These are phyloP conservation scores for Aspergillus sp. DNA, from an alignment of 2,329 filamentous ascomycete species.

Conservation along the genomic window DNA sequence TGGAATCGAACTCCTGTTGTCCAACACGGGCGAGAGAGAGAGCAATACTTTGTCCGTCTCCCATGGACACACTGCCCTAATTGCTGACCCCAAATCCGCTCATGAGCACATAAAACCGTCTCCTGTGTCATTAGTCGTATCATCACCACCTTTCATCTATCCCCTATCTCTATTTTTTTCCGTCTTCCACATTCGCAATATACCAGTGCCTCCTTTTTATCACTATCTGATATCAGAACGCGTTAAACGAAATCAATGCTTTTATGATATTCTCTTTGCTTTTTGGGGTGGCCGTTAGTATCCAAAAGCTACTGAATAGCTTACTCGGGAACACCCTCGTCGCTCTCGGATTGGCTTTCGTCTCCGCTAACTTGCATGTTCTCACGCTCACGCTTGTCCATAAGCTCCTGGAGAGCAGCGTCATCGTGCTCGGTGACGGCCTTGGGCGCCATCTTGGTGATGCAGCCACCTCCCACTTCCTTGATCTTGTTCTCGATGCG, in stretches of 20 bases:
- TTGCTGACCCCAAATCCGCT: conserved; percentile 10
- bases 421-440: conserved; percentile 98
- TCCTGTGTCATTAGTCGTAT: conserved; percentile 21
- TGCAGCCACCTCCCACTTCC: conserved; percentile 67
- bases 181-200: background rate
- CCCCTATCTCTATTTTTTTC: conserved; percentile 15
- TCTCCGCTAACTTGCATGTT: conserved; percentile 97
- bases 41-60: conserved; percentile 1
- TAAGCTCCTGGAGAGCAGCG: conserved; percentile 89
- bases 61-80: conserved; percentile 6
- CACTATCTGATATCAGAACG: background rate
- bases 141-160: conserved; percentile 11
- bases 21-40: conserved; percentile 7
- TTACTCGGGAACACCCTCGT: conserved; percentile 66
- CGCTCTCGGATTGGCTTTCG: conserved; percentile 91
- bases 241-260: background rate
- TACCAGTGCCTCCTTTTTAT: background rate
- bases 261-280: background rate
- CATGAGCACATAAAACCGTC: conserved; percentile 18
- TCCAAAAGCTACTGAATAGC: background rate
- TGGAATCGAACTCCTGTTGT: conserved; percentile 16
- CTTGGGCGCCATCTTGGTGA: conserved; percentile 98
- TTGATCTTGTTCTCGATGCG: conserved; percentile 79
- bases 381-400: conserved; percentile 98
- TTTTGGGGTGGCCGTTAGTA: background rate